Evolutionary conservation across 441 rosid genomes (phyloP), one percentile per base, ranked within the genome.

Genomic region (Populus hybrid): DNA sequence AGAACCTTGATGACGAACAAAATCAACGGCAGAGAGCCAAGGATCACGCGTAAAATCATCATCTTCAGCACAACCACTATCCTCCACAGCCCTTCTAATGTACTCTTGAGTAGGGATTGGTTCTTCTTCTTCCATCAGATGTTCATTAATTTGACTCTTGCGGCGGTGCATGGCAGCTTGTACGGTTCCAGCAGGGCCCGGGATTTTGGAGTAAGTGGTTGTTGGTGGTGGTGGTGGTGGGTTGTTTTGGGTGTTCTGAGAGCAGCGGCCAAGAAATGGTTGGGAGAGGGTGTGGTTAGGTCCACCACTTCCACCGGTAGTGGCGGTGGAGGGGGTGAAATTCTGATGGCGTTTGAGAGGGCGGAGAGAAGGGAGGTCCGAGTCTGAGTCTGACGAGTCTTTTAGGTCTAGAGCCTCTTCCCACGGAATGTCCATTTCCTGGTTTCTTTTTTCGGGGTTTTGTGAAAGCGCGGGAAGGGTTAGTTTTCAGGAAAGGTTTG

Each of bases 91-190:
- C 83, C 88, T 90, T 84, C 94, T 84, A 69, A 91, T 79, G 74
- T 87, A 92, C 84, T 93, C 95, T 81, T 93, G 98, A 34, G 99
- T 93, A 5, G 97, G 76, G 28, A 92, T 76, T 16, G 83, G 83
- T 1, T 85, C 87, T 50, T 87, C 89, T 0, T 78, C 77, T 24
- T 40, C 81, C 28, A 78, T 40, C 6, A 77, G 72, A 76, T 30
- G 72, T 3, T 77, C 78, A 57, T 75, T 73, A 73, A 78, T 66
- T 21, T 78, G 85, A 73, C 66, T 74, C 79, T 84, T 88, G 46
- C 92, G 90, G 30, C 89, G 88, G 8, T 77, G 86, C 87, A 95
- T 90, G 21, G 95, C 96, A 34, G 82, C 80, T 79, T 89, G 97
- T 30, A 92, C 85, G 64, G 85, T 76, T 24, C 91, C 90, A 0